A percentile compares a stretch with the other conserved stretches of the same genome.
Conservation (phyloP, 2,329 filamentous ascomycete species). For the Chlorencoelia australis region DNA sequence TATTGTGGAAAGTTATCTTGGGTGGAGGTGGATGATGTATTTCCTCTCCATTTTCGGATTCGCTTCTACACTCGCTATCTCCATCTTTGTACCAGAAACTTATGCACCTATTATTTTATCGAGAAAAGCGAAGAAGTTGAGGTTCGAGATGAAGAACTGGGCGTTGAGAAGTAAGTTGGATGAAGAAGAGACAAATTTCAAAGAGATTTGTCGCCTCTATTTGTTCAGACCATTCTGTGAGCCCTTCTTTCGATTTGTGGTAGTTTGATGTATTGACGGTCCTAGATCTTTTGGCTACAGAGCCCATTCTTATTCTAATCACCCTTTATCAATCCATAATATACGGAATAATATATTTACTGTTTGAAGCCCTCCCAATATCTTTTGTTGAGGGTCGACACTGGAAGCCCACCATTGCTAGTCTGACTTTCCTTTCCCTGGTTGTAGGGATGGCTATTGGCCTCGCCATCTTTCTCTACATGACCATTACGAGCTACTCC, state of each 20-base stretch:
- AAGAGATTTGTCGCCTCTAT: not conserved
- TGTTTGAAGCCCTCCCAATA: constrained; percentile 38
- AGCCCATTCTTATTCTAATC: constrained; percentile 21
- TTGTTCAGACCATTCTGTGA: not conserved
- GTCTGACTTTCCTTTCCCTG: constrained; percentile 21
- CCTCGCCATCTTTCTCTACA: constrained; percentile 52
- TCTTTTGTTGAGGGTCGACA: constrained; percentile 33
- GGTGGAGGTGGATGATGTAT: constrained; percentile 49
- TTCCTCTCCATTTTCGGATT: constrained; percentile 39
- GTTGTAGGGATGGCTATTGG: constrained; percentile 60
- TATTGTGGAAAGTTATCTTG: constrained; percentile 35
- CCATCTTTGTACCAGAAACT: constrained; percentile 2
- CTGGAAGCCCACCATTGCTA: constrained; percentile 31
- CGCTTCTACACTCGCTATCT: constrained; percentile 25
- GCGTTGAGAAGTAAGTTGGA: constrained; percentile 26
- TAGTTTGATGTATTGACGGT: not conserved
- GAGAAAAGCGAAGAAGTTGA: constrained; percentile 36
- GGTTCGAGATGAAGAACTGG: constrained; percentile 32
- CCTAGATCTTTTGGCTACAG: not conserved
- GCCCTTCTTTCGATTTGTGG: not conserved
- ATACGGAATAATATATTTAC: constrained; percentile 27
- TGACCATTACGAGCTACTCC: constrained; percentile 56
- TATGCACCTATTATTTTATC: constrained; percentile 31
- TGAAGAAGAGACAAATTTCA: constrained; percentile 14
- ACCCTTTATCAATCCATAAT: constrained; percentile 21